A percentile compares a stretch with the other conserved stretches of the same genome.
Evolutionary conservation across 1,284 basidiomycete genomes (phyloP).

Genomic region (Agaricales sp.): DNA sequence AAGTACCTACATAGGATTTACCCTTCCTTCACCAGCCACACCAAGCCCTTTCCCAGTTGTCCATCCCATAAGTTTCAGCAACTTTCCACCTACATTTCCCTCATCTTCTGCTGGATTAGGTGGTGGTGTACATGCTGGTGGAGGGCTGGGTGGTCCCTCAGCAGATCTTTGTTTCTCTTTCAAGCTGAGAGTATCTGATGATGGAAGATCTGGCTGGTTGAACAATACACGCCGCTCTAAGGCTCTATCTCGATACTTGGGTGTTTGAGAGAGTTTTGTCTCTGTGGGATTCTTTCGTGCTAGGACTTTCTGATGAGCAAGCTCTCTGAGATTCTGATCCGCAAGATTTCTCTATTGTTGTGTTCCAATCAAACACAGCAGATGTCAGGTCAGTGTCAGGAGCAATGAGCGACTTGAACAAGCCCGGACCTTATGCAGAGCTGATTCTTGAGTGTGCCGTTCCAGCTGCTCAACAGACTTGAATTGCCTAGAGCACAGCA

Average conservation of each 20-base stretch:
- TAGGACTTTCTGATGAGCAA: conserved; percentile 62
- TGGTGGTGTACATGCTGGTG: conserved; percentile 50
- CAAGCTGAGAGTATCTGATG: conserved; percentile 36
- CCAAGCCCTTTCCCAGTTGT: conserved; percentile 83
- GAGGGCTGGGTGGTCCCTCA: conserved; percentile 53
- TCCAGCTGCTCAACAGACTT: conserved; percentile 75
- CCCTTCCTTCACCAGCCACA: conserved; percentile 66
- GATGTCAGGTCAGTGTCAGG: conserved; percentile 21
- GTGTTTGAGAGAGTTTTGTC: conserved; percentile 25
- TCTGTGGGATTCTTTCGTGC: conserved; percentile 26
- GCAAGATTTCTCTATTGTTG: conserved; percentile 68
- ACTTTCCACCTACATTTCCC: conserved; percentile 79
- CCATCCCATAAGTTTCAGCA: conserved; percentile 96
- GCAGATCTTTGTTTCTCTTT: conserved; percentile 38
- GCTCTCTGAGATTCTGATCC: conserved; percentile 57
- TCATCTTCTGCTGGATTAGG: conserved; percentile 67
- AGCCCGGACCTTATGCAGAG: conserved; percentile 79
- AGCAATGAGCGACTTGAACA: conserved; percentile 23
- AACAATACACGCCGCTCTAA: conserved; percentile 81
- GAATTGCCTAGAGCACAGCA: conserved; percentile 89
- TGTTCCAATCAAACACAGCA: conserved; percentile 15
- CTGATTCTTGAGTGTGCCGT: conserved; percentile 84
- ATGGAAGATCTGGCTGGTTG: conserved; percentile 80
- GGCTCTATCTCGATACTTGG: conserved; percentile 88
- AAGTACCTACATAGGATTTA: conserved; percentile 69